Conservation (phyloP, 2,329 filamentous ascomycete species). For the Hypomyces rosellus region DNA sequence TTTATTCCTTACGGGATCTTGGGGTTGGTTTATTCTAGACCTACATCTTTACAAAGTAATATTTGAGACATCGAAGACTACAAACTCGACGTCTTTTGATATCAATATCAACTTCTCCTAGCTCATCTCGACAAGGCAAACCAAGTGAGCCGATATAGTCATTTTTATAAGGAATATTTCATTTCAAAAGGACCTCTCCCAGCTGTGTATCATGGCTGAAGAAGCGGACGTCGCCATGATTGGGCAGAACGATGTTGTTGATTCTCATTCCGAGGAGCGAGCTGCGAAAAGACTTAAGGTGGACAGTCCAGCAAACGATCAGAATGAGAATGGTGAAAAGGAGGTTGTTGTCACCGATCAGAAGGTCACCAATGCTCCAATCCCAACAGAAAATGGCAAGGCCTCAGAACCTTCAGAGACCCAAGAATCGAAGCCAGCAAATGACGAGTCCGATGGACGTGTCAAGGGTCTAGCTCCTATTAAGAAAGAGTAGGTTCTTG, state of each 20-base stretch:
- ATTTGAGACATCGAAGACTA: too few relatives aligned
- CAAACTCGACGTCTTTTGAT: too few relatives aligned
- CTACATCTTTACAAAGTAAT: too few relatives aligned
- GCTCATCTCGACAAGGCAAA: too few relatives aligned
- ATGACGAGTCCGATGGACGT: slow-evolving; percentile 20
- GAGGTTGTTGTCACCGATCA: slow-evolving; percentile 6
- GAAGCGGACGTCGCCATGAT: slow-evolving; percentile 19
- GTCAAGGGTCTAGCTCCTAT: slow-evolving; percentile 60
- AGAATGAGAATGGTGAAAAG: slow-evolving; percentile 17
- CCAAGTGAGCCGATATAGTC: too few relatives aligned
- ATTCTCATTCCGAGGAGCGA: slow-evolving; percentile 28
- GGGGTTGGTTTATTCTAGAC: too few relatives aligned
- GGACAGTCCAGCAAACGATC: slow-evolving; percentile 25
- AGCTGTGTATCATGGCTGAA: slow-evolving; percentile 21
- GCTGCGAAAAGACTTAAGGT: slow-evolving; percentile 56
- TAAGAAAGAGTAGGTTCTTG: slow-evolving; percentile 60
- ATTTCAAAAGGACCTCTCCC: not conserved
- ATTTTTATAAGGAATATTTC: too few relatives aligned
- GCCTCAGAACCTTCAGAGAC: too few relatives aligned
- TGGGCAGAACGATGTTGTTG: slow-evolving; percentile 13
- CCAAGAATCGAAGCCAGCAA: not conserved
- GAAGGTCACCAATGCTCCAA: too few relatives aligned
- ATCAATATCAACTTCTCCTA: too few relatives aligned
- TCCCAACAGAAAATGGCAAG: not conserved
- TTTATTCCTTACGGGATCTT: too few relatives aligned